These are phyloP conservation scores for Torrubiellomyces zombiae DNA, from an alignment of 2,329 filamentous ascomycete genomes.

Conservation along the genomic window DNA sequence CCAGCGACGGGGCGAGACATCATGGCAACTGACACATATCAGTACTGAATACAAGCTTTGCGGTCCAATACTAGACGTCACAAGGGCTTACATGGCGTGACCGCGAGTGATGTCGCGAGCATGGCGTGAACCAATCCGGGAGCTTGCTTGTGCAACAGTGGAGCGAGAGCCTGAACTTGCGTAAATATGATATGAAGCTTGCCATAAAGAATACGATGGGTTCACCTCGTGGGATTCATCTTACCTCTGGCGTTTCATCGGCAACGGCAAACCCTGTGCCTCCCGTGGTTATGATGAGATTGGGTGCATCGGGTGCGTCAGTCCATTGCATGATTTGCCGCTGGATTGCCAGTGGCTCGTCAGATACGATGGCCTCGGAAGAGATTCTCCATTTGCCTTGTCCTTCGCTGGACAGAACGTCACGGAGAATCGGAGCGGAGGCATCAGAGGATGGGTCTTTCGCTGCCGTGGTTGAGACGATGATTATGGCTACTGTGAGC, in stretches of 20 bases:
- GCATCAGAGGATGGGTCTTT: slow-evolving; percentile 65
- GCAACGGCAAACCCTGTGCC: slow-evolving; percentile 81
- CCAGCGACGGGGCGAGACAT: slow-evolving; percentile 93
- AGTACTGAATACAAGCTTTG: too few species aligned
- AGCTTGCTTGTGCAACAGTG: slow-evolving; percentile 43
- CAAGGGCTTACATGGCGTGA: slow-evolving; percentile 82
- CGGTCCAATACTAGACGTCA: too few species aligned
- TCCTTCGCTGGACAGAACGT: slow-evolving; percentile 52
- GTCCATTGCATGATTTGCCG: slow-evolving; percentile 55
- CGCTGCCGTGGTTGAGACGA: slow-evolving; percentile 82
- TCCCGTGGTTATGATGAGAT: slow-evolving; percentile 76
- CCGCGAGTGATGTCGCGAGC: slow-evolving; percentile 64
- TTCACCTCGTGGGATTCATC: neutral
- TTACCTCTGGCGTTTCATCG: slow-evolving; percentile 78
- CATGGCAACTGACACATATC: slow-evolving; percentile 81
- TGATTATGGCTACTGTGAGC: slow-evolving; percentile 61
- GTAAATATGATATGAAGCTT: neutral
- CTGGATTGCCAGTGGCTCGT: slow-evolving; percentile 62
- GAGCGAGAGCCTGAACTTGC: neutral
- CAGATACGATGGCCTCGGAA: slow-evolving; percentile 60
- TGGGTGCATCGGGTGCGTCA: slow-evolving; percentile 45
- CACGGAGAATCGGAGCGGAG: slow-evolving; percentile 47
- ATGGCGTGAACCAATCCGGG: slow-evolving; percentile 90
- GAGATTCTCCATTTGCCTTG: slow-evolving; percentile 54
- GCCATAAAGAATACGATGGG: neutral